Percentiles rank a stretch among this genome's conserved stretches.
Evolutionary conservation across 192 early-diverging fungal species (phyloP).

Genomic region (Coemansia sp.): DNA sequence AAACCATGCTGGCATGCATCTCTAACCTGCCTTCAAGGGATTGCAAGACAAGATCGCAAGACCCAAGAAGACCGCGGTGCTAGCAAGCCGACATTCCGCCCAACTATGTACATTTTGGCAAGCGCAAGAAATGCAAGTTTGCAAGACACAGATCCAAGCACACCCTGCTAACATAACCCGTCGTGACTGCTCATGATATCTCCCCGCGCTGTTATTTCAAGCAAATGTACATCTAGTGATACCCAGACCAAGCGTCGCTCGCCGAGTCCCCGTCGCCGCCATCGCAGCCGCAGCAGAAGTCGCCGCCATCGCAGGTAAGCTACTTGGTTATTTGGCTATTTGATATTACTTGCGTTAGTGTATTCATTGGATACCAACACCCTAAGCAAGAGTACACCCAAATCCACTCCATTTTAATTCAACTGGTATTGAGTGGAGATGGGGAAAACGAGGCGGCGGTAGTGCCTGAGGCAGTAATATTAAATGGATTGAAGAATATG

Average conservation of each 20-base stretch:
- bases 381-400: background rate
- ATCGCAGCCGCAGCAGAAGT: constrained; percentile 13
- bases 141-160: background rate
- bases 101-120: background rate
- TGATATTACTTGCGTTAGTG: background rate
- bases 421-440: background rate
- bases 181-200: background rate
- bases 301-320: constrained; percentile 43
- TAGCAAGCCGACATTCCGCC: background rate
- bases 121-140: background rate
- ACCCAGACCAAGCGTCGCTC: constrained; percentile 27
- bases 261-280: constrained; percentile 28
- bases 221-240: constrained; percentile 20
- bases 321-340: background rate
- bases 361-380: background rate
- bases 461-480: background rate
- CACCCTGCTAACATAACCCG: background rate
- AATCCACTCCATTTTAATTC: background rate
- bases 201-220: background rate
- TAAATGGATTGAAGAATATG: background rate
- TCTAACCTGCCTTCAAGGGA: constrained; percentile 12
- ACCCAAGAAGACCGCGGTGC: constrained; percentile 5
- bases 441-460: background rate
- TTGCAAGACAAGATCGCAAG: constrained; percentile 46
- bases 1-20: background rate